These are phyloP conservation scores for Geosmithia flava DNA, from an alignment of 2,329 filamentous ascomycete genomes.

Conservation along the genomic window DNA sequence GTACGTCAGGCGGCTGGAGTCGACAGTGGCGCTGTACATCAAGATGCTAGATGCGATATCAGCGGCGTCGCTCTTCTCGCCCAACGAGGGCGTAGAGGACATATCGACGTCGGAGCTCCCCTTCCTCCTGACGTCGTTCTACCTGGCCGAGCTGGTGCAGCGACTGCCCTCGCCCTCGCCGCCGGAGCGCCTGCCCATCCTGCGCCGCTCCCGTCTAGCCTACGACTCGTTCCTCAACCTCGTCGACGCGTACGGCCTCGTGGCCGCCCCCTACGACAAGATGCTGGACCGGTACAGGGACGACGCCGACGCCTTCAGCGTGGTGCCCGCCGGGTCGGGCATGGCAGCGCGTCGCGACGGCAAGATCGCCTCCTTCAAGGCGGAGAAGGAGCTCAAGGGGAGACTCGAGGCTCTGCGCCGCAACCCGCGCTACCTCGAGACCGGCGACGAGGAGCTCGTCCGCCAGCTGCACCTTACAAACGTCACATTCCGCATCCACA, in stretches of 20 bases:
- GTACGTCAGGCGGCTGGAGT: slow-evolving; percentile 55
- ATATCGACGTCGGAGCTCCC: slow-evolving; percentile 73
- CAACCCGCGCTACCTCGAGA: slow-evolving; percentile 38
- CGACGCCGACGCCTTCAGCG: slow-evolving; percentile 58
- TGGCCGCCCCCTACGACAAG: slow-evolving; percentile 48
- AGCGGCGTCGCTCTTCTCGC: slow-evolving; percentile 71
- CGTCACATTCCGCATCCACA: slow-evolving; percentile 60
- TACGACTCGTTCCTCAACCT: slow-evolving; percentile 72
- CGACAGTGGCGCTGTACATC: slow-evolving; percentile 59
- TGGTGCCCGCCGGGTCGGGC: slow-evolving; percentile 43
- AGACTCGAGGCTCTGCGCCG: slow-evolving; percentile 53
- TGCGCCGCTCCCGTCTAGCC: slow-evolving; percentile 51
- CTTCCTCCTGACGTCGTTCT: slow-evolving; percentile 68
- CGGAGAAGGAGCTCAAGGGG: slow-evolving; percentile 74
- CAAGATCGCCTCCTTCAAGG: slow-evolving; percentile 76
- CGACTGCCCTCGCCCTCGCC: slow-evolving; percentile 43
- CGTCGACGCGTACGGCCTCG: slow-evolving; percentile 66
- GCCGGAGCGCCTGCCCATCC: slow-evolving; percentile 45
- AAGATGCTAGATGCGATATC: slow-evolving; percentile 58
- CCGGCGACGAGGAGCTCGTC: slow-evolving; percentile 74
- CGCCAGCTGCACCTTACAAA: slow-evolving; percentile 69
- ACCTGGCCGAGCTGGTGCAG: slow-evolving; percentile 68
- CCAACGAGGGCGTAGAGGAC: slow-evolving; percentile 83
- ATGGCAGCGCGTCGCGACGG: slow-evolving; percentile 61
- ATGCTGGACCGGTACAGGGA: slow-evolving; percentile 65